These are phyloP conservation scores for Microbotryum violaceum DNA, from an alignment of 1,284 basidiomycete species.

Conservation along the genomic window DNA sequence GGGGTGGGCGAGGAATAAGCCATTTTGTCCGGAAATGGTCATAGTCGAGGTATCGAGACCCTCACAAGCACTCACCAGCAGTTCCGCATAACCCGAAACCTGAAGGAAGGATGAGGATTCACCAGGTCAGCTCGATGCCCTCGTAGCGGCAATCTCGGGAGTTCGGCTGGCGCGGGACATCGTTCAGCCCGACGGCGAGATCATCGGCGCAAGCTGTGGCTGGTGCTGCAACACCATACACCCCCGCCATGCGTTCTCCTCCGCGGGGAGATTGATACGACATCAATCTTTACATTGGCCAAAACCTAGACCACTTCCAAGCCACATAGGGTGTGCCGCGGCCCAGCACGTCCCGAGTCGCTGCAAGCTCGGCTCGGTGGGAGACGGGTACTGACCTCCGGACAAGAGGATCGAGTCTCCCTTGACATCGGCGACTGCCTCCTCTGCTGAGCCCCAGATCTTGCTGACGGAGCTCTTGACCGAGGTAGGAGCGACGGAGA, in stretches of 20 bases:
- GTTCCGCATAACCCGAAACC: constrained; percentile 57
- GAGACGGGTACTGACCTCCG: constrained; percentile 53
- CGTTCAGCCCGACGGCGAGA: too few relatives aligned
- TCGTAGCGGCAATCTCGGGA: too few relatives aligned
- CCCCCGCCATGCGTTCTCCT: too few relatives aligned
- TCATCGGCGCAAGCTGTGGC: too few relatives aligned
- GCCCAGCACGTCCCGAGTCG: background rate
- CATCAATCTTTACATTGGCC: too few relatives aligned
- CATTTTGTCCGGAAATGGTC: background rate
- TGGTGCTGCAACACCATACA: too few relatives aligned
- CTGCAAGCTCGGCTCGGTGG: background rate
- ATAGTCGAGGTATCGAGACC: background rate
- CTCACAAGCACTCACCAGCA: constrained; percentile 32
- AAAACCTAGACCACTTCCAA: too few relatives aligned
- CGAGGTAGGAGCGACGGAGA: constrained; percentile 5
- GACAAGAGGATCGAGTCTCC: constrained; percentile 68
- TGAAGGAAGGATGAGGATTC: constrained; percentile 34
- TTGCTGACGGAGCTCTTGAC: constrained; percentile 46
- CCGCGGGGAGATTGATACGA: too few relatives aligned
- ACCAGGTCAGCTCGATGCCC: too few relatives aligned
- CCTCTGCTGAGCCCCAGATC: constrained; percentile 67
- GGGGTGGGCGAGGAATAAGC: background rate
- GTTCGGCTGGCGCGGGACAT: too few relatives aligned
- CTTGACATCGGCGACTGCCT: constrained; percentile 73
- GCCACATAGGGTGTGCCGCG: background rate